phyloP scores from a whole-genome alignment of 2,329 filamentous ascomycete species.

The Teratosphaeriaceae sp. region DNA sequence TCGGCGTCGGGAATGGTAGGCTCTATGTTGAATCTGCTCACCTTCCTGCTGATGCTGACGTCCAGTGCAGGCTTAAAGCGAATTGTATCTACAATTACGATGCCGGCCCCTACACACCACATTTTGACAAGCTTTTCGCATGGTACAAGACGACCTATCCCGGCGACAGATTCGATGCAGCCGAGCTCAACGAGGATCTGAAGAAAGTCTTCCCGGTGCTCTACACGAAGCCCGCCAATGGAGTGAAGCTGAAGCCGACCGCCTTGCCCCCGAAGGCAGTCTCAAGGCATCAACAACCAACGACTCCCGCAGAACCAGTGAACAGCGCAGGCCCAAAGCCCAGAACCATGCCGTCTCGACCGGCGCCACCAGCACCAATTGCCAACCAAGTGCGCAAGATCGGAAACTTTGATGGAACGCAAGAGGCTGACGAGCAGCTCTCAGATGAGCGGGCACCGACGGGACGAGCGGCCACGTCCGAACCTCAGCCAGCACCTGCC shows the following conservation, averaged over 20 bases:
- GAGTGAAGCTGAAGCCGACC: neutral
- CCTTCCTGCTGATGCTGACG: neutral
- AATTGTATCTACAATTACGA: neutral
- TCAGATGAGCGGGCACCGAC: neutral
- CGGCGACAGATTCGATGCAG: no score
- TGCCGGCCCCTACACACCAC: no score
- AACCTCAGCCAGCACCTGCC: no score
- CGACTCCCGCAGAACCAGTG: no score
- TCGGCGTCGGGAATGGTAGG: neutral
- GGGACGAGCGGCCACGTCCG: neutral
- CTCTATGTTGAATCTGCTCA: neutral
- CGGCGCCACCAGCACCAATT: neutral
- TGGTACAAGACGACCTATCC: no score
- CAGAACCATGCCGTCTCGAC: no score
- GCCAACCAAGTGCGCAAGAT: neutral
- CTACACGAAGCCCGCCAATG: neutral
- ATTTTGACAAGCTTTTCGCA: no score
- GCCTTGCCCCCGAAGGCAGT: no score
- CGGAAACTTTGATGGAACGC: no score
- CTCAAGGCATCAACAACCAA: no score
- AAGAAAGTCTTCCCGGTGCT: neutral
- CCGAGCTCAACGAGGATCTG: neutral
- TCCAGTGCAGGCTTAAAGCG: neutral
- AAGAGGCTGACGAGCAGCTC: conserved; percentile 1
- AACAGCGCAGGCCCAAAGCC: no score